Conservation (phyloP, 306 rosid species). For the Glycine soja region DNA sequence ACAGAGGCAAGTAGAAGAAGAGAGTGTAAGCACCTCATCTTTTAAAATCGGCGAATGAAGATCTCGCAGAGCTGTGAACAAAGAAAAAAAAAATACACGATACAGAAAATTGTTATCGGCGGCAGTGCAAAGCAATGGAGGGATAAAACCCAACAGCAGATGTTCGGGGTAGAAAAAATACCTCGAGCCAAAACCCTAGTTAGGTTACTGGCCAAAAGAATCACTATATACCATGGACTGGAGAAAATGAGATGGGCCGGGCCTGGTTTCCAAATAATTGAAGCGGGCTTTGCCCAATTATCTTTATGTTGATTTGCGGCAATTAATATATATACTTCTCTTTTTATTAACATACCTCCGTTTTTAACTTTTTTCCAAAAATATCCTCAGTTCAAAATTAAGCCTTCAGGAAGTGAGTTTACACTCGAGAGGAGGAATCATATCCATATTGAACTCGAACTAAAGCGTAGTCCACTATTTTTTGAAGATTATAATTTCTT, state of each 20-base stretch:
- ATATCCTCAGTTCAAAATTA: too few species aligned
- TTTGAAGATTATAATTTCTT: too few species aligned
- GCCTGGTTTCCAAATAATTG: background rate
- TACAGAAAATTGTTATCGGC: background rate
- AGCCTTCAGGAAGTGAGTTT: too few species aligned
- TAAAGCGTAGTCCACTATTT: too few species aligned
- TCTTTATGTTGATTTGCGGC: too few species aligned
- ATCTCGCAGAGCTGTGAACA: slow-evolving; percentile 14
- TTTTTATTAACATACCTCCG: too few species aligned
- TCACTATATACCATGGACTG: slow-evolving; percentile 1
- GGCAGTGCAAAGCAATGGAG: background rate
- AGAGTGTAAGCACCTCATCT: slow-evolving; percentile 16
- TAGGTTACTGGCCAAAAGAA: background rate
- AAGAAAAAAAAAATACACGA: background rate
- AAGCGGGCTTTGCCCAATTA: too few species aligned
- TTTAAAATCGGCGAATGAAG: background rate
- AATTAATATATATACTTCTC: too few species aligned
- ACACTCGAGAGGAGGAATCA: too few species aligned
- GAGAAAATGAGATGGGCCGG: background rate
- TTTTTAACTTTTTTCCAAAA: too few species aligned
- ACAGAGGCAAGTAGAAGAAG: background rate
- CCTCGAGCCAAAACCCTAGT: slow-evolving; percentile 6
- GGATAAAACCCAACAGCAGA: background rate
- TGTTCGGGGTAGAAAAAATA: background rate
- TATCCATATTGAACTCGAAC: too few species aligned